Percentiles rank a stretch among this genome's conserved stretches.
phyloP scores from a whole-genome alignment of 2,329 filamentous ascomycete genomes.

The Blastomyces emzantsi region DNA sequence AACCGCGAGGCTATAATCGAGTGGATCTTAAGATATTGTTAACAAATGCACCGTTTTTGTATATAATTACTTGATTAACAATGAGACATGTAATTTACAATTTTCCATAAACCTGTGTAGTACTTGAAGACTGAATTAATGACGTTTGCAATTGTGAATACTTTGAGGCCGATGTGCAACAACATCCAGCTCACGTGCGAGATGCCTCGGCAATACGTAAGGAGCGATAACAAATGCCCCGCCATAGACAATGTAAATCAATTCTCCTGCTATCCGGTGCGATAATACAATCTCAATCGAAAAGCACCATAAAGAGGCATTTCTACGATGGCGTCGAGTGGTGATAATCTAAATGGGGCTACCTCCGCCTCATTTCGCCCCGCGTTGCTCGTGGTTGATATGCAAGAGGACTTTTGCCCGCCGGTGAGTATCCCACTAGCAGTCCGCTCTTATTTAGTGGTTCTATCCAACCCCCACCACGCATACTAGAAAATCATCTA shows the following conservation, averaged over 20 bases:
- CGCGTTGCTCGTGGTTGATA: conserved; percentile 68
- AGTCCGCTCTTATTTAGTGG: neutral
- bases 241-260: neutral
- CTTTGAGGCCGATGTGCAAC: neutral
- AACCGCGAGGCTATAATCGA: conserved; percentile 8
- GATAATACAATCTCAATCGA: neutral
- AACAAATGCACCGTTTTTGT: neutral
- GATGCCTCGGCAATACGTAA: neutral
- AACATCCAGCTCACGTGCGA: neutral
- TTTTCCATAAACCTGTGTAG: neutral
- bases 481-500: neutral
- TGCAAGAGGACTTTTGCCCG: conserved; percentile 92
- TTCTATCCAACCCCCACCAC: neutral
- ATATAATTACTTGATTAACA: neutral
- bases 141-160: neutral
- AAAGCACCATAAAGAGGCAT: neutral
- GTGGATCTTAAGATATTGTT: neutral
- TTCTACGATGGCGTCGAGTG: conserved; percentile 6
- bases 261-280: neutral
- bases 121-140: neutral
- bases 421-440: conserved; percentile 51
- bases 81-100: neutral
- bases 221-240: neutral
- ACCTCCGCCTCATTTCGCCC: conserved; percentile 33
- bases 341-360: neutral